Conservation (phyloP, 306 rosid genomes). For the Begonia masoniana region DNA sequence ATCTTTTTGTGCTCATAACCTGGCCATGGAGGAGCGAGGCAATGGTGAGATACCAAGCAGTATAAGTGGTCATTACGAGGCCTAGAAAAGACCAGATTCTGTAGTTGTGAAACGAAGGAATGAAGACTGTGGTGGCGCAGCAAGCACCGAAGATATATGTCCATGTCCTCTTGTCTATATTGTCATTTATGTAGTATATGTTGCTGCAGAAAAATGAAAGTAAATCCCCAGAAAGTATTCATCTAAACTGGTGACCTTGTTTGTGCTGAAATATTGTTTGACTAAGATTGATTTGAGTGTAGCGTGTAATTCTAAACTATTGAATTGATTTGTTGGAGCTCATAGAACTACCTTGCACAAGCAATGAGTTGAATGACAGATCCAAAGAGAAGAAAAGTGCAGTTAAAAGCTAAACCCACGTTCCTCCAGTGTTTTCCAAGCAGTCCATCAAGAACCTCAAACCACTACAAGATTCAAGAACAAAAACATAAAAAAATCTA, state of each 20-base stretch:
- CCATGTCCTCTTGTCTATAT: constrained; percentile 98
- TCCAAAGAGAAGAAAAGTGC: constrained; percentile 98
- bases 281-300: background rate
- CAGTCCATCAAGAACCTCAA: constrained; percentile 96
- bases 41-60: constrained; percentile 90
- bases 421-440: constrained; percentile 98
- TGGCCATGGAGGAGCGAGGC: constrained; percentile 87
- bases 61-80: constrained; percentile 95
- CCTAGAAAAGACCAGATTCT: constrained; percentile 97
- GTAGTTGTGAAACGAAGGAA: constrained; percentile 93
- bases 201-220: constrained; percentile 35
- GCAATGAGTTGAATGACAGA: constrained; percentile 97
- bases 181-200: constrained; percentile 92
- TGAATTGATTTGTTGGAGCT: constrained; percentile 4
- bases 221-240: background rate
- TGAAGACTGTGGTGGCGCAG: constrained; percentile 97
- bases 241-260: no score
- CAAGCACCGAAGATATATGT: constrained; percentile 98
- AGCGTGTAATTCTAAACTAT: background rate
- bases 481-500: background rate
- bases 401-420: constrained; percentile 94
- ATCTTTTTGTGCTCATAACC: constrained; percentile 24
- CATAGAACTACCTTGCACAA: constrained; percentile 71
- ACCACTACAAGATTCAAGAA: constrained; percentile 40
- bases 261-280: background rate